Base-by-base conservation (phyloP, 495 filamentous ascomycete species). In the Talaromyces proteolyticus region DNA sequence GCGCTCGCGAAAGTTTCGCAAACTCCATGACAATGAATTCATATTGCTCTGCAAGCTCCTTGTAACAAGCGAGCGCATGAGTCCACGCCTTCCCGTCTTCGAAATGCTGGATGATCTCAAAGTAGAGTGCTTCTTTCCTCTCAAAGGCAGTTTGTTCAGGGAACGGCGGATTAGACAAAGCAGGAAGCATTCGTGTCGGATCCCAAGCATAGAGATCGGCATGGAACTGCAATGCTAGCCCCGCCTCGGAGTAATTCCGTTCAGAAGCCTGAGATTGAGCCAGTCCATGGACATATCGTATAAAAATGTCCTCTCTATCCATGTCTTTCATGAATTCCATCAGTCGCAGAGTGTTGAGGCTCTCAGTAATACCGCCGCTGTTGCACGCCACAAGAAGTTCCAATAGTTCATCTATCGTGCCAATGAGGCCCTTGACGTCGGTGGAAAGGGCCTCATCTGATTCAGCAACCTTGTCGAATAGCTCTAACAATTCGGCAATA, bases 261-360 rank as follows among this genome's bases (percentile, higher is more conserved):
- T 84, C 78, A 23, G 83, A 76, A 3, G 78, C 76, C 66, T 97
- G 93, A 4, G 90, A 70, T 44, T 84, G 74, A 11, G 90, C 88
- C 3, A 99, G 76, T 62, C 96, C 90, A 60, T 99, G 94, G 20
- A 97, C 91, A 60, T 97, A 97, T 50, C 90, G 86, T 55, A 96
- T 87, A 63, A 91, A 99, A 53, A 96, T 96, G 60, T 96, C 91
- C 63, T 95, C 91, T 59, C 94, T 94, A 55, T 92, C 87, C 89
- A 96, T 93, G 61, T 96, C 92, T 61, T 89, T 85, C 64, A 96
- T 79, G 69, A 96, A 97, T 55, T 96, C 89, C 93, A 97, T 96
- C 34, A 98, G 68, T 57, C 88, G 81, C 42, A 97, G 74, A 1
- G 89, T 89, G 62, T 97, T 87, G 60, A 94, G 84, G 14, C 90